A percentile compares a stretch with the other conserved stretches of the same genome.
Conservation (phyloP, 495 filamentous ascomycete species). For the Paragyromitra xinjiangensis region DNA sequence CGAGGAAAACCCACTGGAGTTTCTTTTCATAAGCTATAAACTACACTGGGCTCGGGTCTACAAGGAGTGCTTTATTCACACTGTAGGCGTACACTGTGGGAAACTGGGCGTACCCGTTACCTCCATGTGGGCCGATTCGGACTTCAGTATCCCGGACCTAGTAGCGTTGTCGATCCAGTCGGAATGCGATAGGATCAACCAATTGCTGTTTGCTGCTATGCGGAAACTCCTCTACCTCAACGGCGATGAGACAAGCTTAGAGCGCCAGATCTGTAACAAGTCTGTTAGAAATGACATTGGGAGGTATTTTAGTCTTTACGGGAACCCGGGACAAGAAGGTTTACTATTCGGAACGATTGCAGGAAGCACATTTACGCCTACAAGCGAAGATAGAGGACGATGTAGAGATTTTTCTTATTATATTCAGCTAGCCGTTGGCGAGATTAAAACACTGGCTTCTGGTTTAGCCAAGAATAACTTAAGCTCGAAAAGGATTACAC, state of each 20-base stretch:
- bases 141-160: background rate
- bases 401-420: background rate
- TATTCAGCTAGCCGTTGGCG: background rate
- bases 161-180: background rate
- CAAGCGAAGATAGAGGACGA: background rate
- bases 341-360: background rate
- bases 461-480: background rate
- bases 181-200: background rate
- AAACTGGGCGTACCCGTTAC: no score
- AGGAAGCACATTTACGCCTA: background rate
- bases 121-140: background rate
- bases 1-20: background rate
- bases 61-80: conserved; percentile 9
- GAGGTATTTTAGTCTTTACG: background rate
- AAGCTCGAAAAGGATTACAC: no score
- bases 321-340: background rate
- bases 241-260: background rate
- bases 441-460: background rate
- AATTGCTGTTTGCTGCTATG: background rate
- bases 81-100: conserved; percentile 11
- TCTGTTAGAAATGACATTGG: background rate
- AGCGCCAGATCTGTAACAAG: background rate
- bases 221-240: background rate
- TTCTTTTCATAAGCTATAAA: background rate
- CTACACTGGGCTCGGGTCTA: background rate